Evolutionary conservation across 2,329 filamentous ascomycete species (phyloP), one percentile per base, ranked within the genome.

Genomic region (Corinectria fuckeliana): DNA sequence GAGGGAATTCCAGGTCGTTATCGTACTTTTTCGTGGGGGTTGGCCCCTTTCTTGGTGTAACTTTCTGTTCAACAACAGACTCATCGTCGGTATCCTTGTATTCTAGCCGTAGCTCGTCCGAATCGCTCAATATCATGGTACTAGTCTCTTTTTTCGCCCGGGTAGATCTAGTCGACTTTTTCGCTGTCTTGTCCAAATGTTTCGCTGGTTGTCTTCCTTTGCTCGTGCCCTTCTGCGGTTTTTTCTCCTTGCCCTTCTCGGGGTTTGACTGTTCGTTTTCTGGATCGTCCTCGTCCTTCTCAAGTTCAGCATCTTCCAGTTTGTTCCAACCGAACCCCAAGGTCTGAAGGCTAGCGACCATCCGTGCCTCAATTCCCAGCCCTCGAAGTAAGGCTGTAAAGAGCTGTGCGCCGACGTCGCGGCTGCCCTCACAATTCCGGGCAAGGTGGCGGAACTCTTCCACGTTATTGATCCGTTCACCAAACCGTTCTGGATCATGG

Each of bases 301-400:
- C 82, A 2, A 75, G 71, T 11, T 86, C 85, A 5, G 90, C 91
- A 50, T 95, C 91, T 75, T 99, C 95, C 10, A 84, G 77, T 74
- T 94, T 96, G 61, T 87, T 96, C 88, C 92, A 98, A 2, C 93
- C 93, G 74, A 96, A 97, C 0, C 95, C 95, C 20, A 92, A 78
- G 1, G 93, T 90, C 71, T 98, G 95, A 38, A 99, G 73, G 71
- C 88, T 97, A 9, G 89, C 88, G 3, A 98, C 87, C 81, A 98
- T 84, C 26, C 94, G 85, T 10, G 92, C 87, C 69, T 97, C 92
- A 2, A 98, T 79, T 0, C 91, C 91, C 10, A 98, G 73, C 0
- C 88, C 92, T 64, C 95, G 84, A 20, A 97, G 74, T 7, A 99
- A 78, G 3, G 92, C 91, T 0, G 92, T 96, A 65, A 98, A 98